phyloP scores from a whole-genome alignment of 495 filamentous ascomycete genomes.

The Niebla homalea region DNA sequence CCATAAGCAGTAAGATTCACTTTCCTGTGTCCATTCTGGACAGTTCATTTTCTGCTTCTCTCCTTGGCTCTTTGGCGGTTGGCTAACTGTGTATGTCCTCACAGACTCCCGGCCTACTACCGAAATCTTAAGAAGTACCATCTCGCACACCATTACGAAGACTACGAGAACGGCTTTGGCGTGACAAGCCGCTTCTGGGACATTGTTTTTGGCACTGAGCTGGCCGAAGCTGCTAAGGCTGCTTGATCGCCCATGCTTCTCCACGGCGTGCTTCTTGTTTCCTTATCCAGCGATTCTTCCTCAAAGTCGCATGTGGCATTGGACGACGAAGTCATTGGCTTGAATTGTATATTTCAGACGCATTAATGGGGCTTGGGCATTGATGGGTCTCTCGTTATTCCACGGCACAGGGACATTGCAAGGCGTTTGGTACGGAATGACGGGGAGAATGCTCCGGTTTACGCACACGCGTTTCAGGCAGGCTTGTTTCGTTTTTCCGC shows the following conservation, averaged over 20 bases:
- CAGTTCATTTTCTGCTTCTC: background rate
- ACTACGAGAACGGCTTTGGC: constrained; percentile 95
- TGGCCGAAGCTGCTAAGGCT: constrained; percentile 43
- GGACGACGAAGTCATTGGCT: no score
- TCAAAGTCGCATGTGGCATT: no score
- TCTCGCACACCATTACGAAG: constrained; percentile 89
- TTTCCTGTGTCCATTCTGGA: background rate
- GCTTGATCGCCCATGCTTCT: constrained; percentile 28
- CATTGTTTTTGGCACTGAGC: constrained; percentile 74
- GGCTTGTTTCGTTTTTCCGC: no score
- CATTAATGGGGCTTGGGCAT: no score
- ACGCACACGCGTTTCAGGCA: no score
- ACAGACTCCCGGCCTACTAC: constrained; percentile 70
- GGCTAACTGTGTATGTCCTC: background rate
- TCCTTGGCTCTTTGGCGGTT: background rate
- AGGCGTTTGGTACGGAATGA: no score
- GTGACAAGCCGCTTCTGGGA: constrained; percentile 99
- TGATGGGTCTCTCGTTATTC: no score
- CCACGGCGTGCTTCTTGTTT: background rate
- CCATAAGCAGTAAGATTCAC: constrained; percentile 59
- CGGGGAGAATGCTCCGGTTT: no score
- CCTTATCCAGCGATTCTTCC: no score
- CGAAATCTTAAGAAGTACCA: constrained; percentile 91
- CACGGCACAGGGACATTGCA: no score
- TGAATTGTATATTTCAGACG: no score